phyloP scores from a whole-genome alignment of 768 basidiomycete genomes.

The Termitomyces heimii region DNA sequence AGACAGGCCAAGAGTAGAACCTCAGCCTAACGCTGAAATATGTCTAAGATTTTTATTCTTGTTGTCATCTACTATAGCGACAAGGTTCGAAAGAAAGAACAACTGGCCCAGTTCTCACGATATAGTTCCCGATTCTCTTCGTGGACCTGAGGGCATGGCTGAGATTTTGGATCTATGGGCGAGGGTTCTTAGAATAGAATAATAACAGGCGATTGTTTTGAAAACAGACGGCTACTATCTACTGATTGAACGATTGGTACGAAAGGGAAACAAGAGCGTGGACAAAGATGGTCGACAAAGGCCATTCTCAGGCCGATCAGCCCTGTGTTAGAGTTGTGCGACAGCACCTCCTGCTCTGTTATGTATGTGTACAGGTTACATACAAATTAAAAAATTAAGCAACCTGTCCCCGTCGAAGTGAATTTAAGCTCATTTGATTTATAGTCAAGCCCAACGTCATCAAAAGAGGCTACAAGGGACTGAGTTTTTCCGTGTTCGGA shows the following conservation, averaged over 20 bases:
- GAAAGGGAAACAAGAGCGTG: background rate
- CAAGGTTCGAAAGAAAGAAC: background rate
- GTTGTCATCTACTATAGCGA: background rate
- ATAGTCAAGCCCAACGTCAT: background rate
- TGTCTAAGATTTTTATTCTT: background rate
- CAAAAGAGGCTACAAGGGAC: background rate
- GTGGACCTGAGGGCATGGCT: background rate
- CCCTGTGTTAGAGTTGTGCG: background rate
- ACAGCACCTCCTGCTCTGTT: background rate
- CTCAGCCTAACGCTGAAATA: background rate
- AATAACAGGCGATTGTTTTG: background rate
- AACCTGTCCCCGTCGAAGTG: background rate
- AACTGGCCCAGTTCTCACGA: too few species aligned
- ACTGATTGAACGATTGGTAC: background rate
- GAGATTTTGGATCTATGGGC: background rate
- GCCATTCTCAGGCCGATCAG: background rate
- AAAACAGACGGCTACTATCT: background rate
- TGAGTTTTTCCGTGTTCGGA: background rate
- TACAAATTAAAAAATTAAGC: background rate
- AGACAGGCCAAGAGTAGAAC: background rate
- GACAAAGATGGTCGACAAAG: background rate
- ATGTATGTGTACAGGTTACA: too few species aligned
- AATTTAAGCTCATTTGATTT: background rate
- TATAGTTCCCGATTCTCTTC: too few species aligned
- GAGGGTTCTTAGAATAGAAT: background rate